Conservation (phyloP, 1,139 yeast genomes). For the Pichia sp. region DNA sequence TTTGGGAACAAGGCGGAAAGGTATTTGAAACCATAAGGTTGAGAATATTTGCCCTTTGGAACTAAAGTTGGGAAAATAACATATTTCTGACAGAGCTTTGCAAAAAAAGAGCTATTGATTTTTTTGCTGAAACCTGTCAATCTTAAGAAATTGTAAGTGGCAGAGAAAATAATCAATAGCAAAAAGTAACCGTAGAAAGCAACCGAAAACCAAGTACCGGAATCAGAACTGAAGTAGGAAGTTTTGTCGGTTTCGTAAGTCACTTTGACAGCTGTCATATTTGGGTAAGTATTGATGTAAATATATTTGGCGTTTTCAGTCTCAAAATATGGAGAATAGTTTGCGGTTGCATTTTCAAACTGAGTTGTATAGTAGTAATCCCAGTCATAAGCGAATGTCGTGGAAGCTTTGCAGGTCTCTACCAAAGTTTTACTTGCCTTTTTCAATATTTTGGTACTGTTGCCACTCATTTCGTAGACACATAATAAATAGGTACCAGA, state of each 20-base stretch:
- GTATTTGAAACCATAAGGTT: slow-evolving; percentile 17
- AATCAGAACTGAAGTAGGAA: slow-evolving; percentile 11
- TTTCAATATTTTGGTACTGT: neutral
- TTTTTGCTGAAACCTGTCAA: slow-evolving; percentile 14
- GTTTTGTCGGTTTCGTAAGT: neutral
- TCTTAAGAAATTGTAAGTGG: slow-evolving; percentile 14
- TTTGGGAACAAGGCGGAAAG: slow-evolving; percentile 43
- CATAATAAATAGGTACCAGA: neutral
- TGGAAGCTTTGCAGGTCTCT: slow-evolving; percentile 8
- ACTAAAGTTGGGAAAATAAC: slow-evolving; percentile 24
- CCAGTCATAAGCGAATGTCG: slow-evolving; percentile 13
- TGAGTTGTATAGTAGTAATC: slow-evolving; percentile 6
- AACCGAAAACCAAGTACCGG: slow-evolving; percentile 17
- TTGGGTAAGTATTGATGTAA: slow-evolving; percentile 16
- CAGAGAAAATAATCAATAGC: slow-evolving; percentile 12
- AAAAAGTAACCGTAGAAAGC: slow-evolving; percentile 17
- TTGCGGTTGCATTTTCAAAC: slow-evolving; percentile 15
- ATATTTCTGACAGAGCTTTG: slow-evolving; percentile 22
- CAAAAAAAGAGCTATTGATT: slow-evolving; percentile 15
- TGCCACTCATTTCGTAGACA: neutral
- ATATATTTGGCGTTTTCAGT: neutral
- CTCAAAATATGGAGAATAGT: slow-evolving; percentile 3
- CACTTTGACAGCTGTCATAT: neutral
- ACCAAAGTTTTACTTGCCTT: neutral
- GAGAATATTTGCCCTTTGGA: slow-evolving; percentile 23